Conservation (phyloP, 495 filamentous ascomycete genomes). For the Cryomyces minteri region DNA sequence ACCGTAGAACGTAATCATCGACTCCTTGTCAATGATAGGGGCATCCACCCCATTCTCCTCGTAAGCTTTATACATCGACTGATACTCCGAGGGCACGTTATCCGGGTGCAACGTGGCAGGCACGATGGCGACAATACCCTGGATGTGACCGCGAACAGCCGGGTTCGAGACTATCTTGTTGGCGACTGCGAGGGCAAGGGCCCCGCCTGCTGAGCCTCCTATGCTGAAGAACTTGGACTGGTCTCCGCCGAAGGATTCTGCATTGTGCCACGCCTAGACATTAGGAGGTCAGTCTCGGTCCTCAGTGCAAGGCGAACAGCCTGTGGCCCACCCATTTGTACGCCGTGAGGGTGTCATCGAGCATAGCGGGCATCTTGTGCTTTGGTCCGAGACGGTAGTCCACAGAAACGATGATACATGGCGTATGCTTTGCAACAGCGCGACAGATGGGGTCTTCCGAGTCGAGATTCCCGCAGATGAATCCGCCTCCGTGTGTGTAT, state of each 20-base stretch:
- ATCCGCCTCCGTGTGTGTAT: constrained; percentile 11
- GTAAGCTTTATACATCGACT: constrained; percentile 12
- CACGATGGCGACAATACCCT: constrained; percentile 11
- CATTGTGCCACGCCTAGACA: constrained; percentile 9
- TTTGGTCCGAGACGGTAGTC: constrained; percentile 16
- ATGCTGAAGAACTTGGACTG: constrained; percentile 9
- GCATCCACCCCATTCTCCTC: constrained; percentile 9
- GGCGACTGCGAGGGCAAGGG: constrained; percentile 10
- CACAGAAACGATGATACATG: constrained; percentile 13
- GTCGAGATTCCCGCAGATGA: constrained; percentile 11
- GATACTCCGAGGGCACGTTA: constrained; percentile 10
- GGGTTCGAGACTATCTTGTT: constrained; percentile 6
- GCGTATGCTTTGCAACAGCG: constrained; percentile 7
- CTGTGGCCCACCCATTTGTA: constrained; percentile 4
- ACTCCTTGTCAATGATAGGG: constrained; percentile 8
- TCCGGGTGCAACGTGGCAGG: constrained; percentile 11
- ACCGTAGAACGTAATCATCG: constrained; percentile 2
- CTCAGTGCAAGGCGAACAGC: not conserved
- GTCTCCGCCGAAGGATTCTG: constrained; percentile 9
- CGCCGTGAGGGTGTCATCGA: constrained; percentile 12
- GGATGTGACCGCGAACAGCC: constrained; percentile 3
- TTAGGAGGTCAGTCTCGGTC: not conserved
- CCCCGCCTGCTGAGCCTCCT: constrained; percentile 15
- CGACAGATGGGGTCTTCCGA: constrained; percentile 15
- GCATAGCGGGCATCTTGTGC: constrained; percentile 11